Conservation (phyloP, 768 basidiomycete species). For the Boletus insuetus region DNA sequence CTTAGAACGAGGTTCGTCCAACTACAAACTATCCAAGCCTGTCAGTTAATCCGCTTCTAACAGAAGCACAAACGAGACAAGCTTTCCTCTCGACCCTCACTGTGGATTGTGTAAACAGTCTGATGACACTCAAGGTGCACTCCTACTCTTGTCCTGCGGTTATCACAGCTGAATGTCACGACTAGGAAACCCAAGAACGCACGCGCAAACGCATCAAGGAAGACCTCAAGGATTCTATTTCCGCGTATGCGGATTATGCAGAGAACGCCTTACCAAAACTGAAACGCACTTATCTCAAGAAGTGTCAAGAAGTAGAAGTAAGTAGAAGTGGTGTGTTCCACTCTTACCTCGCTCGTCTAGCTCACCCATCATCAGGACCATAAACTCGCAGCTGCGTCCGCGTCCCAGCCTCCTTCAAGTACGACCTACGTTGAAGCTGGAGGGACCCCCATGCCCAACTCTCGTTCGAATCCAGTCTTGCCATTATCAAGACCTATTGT, state of each 20-base stretch:
- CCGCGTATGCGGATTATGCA: conserved; percentile 77
- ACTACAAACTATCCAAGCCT: not conserved
- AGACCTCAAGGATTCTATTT: conserved; percentile 77
- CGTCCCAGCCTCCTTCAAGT: conserved; percentile 27
- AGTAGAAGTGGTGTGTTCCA: conserved; percentile 59
- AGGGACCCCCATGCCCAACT: conserved; percentile 31
- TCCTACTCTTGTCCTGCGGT: not conserved
- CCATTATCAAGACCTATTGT: conserved; percentile 54
- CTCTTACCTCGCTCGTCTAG: conserved; percentile 1
- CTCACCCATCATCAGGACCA: conserved; percentile 51
- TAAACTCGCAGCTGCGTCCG: conserved; percentile 44
- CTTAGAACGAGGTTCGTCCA: conserved; percentile 66
- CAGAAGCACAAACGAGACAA: conserved; percentile 80
- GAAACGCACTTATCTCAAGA: conserved; percentile 76
- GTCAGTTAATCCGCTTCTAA: conserved; percentile 26
- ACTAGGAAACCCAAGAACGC: conserved; percentile 84
- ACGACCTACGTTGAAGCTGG: conserved; percentile 34
- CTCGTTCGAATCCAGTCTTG: conserved; percentile 46
- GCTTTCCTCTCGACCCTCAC: conserved; percentile 74
- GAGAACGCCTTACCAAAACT: conserved; percentile 78
- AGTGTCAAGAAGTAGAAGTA: conserved; percentile 91
- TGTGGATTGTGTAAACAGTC: conserved; percentile 68
- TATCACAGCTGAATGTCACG: not conserved
- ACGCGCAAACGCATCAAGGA: conserved; percentile 92
- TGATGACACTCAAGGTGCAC: conserved; percentile 63